Base-by-base conservation (phyloP, 768 basidiomycete genomes). In the Trametes punicea region DNA sequence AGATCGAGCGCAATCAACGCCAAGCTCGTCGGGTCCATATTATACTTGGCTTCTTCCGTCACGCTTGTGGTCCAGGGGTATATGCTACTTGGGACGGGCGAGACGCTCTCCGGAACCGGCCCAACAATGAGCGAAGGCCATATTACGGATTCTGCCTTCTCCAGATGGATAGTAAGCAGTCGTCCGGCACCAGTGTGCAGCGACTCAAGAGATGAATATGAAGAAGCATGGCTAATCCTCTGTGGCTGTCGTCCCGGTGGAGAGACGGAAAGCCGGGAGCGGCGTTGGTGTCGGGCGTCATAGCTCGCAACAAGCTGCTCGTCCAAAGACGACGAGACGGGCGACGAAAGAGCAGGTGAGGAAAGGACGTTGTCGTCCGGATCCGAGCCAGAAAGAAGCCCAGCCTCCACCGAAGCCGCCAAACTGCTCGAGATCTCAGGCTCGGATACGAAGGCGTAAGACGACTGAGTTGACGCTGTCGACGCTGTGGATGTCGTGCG, bases 21-120 rank as follows among this genome's bases (percentile, higher is more conserved):
- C 25, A 92, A 73, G 70, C 89, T 91, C 13, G 90, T 92, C 1
- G 90, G 84, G 67, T 92, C 90, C 87, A 92, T 90, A 62, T 92
- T 91, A 62, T 87, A 92, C 63, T 80, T 78, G 42, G 81, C 77
- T 55, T 90, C 88, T 16, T 58, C 47, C 34, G 64, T 67, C 23
- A 46, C 46, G 18, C 52, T 51, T 73, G 76, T 56, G 68, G 81
- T 75, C 66, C 83, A 81, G 7, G 82, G 74, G 30, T 82, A 73
- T 1, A 84, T 77, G 51, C 79, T 76, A 4, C 77, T 71, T 18
- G 55, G 39, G 4, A 78, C 68, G 48, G 70, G 74, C 0, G 85
- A 81, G 5, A 88, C 67, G 10, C 79, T 71, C 45, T 81, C 81
- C 1, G 87, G 85, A 8, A 82, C 87, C 8, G 90, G 85, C 29